Evolutionary conservation across 2,329 filamentous ascomycete genomes (phyloP).

Genomic region (Trichoderma afroharzianum): DNA sequence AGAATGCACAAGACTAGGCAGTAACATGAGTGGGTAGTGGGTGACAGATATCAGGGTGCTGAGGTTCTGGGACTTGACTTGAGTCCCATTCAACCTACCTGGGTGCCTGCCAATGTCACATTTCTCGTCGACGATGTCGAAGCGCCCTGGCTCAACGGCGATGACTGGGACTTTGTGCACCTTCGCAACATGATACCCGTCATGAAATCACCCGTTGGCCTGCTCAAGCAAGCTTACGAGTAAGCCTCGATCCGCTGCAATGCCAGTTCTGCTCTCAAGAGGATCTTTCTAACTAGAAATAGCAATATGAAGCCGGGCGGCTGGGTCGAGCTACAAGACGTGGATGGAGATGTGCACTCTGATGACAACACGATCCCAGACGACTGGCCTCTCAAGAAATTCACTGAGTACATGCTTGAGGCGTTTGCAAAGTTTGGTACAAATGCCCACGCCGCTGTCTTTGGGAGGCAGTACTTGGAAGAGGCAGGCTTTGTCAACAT

Average conservation of each 20-base stretch:
- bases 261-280: neutral
- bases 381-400: constrained; percentile 20
- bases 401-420: constrained; percentile 29
- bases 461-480: constrained; percentile 34
- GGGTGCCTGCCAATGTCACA: constrained; percentile 39
- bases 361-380: constrained; percentile 31
- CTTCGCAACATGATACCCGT: constrained; percentile 45
- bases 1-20: neutral
- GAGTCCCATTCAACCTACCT: constrained; percentile 38
- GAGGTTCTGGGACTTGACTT: constrained; percentile 38
- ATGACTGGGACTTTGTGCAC: constrained; percentile 31
- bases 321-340: constrained; percentile 42
- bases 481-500: constrained; percentile 40
- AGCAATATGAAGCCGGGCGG: constrained; percentile 41
- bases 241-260: constrained; percentile 5
- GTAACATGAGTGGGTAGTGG: constrained; percentile 21
- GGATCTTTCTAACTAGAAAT: neutral
- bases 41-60: constrained; percentile 34
- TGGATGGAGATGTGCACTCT: constrained; percentile 32
- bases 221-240: constrained; percentile 31
- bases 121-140: constrained; percentile 37
- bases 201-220: constrained; percentile 30
- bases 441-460: constrained; percentile 37
- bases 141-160: constrained; percentile 28
- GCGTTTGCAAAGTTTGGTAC: constrained; percentile 37